Evolutionary conservation across 2,329 filamentous ascomycete species (phyloP).

Genomic region (Stromatinia cepivora): DNA sequence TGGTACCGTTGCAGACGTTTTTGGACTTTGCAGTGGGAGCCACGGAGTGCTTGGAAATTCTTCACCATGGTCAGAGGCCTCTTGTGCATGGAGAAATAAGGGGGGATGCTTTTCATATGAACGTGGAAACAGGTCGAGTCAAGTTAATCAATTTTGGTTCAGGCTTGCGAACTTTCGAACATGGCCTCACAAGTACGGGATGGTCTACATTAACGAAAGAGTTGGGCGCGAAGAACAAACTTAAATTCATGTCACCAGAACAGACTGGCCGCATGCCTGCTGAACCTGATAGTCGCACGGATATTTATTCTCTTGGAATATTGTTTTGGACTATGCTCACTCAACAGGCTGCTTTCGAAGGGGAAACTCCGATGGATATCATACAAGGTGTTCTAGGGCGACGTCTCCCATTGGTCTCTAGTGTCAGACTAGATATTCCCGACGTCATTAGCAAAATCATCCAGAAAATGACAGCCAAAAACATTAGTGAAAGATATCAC

Average conservation of each 20-base stretch:
- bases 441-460: conserved; percentile 81
- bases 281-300: conserved; percentile 87
- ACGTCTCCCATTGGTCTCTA: conserved; percentile 74
- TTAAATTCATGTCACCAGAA: conserved; percentile 90
- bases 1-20: conserved; percentile 73
- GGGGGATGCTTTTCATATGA: conserved; percentile 88
- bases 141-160: conserved; percentile 84
- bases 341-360: conserved; percentile 77
- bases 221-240: conserved; percentile 81
- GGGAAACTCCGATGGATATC: conserved; percentile 79
- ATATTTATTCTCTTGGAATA: conserved; percentile 90
- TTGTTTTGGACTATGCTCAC: conserved; percentile 85
- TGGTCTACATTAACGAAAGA: conserved; percentile 85
- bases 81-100: conserved; percentile 87
- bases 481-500: conserved; percentile 83
- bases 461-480: conserved; percentile 89
- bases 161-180: conserved; percentile 84
- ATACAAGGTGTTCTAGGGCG: conserved; percentile 85
- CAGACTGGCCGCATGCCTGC: conserved; percentile 92
- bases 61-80: conserved; percentile 81
- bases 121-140: conserved; percentile 66
- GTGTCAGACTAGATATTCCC: conserved; percentile 77
- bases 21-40: conserved; percentile 91
- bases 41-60: conserved; percentile 78
- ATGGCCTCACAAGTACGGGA: conserved; percentile 79